Base-by-base conservation (phyloP, 176 grass and related monocot species). In the Avena insularis region DNA sequence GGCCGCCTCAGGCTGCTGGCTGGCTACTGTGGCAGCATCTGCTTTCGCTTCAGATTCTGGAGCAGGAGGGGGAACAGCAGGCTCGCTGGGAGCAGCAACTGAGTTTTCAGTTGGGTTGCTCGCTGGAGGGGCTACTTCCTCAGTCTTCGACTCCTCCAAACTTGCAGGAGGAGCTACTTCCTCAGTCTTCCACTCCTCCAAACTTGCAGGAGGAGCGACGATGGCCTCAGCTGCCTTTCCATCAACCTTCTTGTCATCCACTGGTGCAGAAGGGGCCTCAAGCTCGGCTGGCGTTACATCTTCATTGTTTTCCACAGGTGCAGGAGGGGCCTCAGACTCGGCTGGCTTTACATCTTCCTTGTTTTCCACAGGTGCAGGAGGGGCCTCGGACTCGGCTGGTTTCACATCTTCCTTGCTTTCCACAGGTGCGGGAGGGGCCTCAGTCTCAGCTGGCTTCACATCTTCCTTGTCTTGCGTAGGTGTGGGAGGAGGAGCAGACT, bases 61-160 rank as follows among this genome's bases (percentile, higher is more conserved):
- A 36, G 67, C 66, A 27, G 21, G 12, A 12, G 76, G 57, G 0
- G 72, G 14, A 23, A 47, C 69, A 21, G 47, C 20, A 20, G 72
- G 83, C 46, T 85, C 71, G 10, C 55, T 21, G 10, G 82, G 71
- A 50, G 66, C 84, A 54, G 27, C 38, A 19, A 54, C 79, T 11
- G 79, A 87, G 73, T 83, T 86, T 48, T 87, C 89, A 38, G 80
- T 38, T 57, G 89, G 53, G 31, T 77, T 81, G 60, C 82, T 89
- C 59, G 40, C 65, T 48, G 74, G 81, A 90, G 68, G 45, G 1
- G 13, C 78, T 29, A 77, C 66, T 29, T 83, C 63, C 67, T 40
- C 78, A 2, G 12, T 7, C 31, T 27, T 33, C 15, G 31, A 31
- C 65, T 1, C 47, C 72, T 29, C 72, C 0, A 9, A 70, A 70